These are phyloP conservation scores for Magnaporthiopsis rhizophila DNA, from an alignment of 2,329 filamentous ascomycete genomes.

Conservation along the genomic window DNA sequence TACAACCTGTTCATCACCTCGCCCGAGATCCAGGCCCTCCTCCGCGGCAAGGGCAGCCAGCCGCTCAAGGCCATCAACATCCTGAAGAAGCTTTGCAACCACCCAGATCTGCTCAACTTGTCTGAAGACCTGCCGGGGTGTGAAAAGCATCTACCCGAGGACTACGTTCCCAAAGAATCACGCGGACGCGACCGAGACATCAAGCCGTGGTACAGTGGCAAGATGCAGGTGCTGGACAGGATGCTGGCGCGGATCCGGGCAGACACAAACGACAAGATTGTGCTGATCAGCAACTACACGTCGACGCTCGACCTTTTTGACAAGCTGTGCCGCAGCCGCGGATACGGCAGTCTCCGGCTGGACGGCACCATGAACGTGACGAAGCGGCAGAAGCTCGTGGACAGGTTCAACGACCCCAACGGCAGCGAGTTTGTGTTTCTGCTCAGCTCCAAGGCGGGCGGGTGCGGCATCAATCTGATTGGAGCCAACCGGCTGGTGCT, in stretches of 20 bases:
- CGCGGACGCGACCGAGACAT: slow-evolving; percentile 86
- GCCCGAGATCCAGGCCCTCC: slow-evolving; percentile 83
- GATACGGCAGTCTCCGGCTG: slow-evolving; percentile 79
- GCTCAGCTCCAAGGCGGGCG: slow-evolving; percentile 93
- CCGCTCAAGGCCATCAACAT: slow-evolving; percentile 94
- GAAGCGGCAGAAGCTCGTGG: slow-evolving; percentile 93
- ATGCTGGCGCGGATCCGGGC: slow-evolving; percentile 94
- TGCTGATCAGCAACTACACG: slow-evolving; percentile 97
- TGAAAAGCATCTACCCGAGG: slow-evolving; percentile 72
- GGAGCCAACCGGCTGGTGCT: slow-evolving; percentile 90
- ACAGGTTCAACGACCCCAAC: slow-evolving; percentile 93
- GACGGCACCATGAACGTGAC: slow-evolving; percentile 98
- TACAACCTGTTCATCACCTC: slow-evolving; percentile 98
- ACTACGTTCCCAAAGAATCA: slow-evolving; percentile 80
- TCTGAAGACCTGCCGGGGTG: slow-evolving; percentile 79
- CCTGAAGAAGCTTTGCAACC: slow-evolving; percentile 97
- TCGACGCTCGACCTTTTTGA: slow-evolving; percentile 94
- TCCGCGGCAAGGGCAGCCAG: slow-evolving; percentile 90
- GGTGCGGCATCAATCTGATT: slow-evolving; percentile 92
- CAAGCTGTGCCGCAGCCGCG: slow-evolving; percentile 73
- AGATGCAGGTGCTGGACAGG: slow-evolving; percentile 95
- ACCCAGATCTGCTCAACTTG: slow-evolving; percentile 85
- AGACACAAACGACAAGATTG: slow-evolving; percentile 98
- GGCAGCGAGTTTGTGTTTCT: slow-evolving; percentile 89
- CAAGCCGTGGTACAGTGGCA: slow-evolving; percentile 93